Evolutionary conservation across 1,284 basidiomycete genomes (phyloP).

Genomic region (Phylloporus sp.): DNA sequence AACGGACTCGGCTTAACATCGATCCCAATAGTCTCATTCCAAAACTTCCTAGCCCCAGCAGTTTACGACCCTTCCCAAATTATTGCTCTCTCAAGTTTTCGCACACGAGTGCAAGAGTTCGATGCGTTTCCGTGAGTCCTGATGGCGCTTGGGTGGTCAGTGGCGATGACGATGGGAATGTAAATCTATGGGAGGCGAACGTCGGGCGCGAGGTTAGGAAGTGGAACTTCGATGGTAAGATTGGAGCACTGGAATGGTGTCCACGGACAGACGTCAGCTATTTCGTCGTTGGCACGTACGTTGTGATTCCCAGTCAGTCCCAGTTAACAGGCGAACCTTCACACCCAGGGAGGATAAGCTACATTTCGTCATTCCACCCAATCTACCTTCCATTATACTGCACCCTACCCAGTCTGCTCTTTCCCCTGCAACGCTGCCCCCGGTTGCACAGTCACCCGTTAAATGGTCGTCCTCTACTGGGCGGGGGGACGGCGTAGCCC

Average conservation of each 20-base stretch:
- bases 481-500: conserved; percentile 54
- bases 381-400: conserved; percentile 62
- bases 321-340: conserved; percentile 18
- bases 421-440: conserved; percentile 64
- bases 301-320: conserved; percentile 26
- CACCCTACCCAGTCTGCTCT: conserved; percentile 69
- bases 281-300: conserved; percentile 84
- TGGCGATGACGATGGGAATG: conserved; percentile 89
- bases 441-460: conserved; percentile 62
- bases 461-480: conserved; percentile 64
- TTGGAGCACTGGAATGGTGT: conserved; percentile 93
- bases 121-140: conserved; percentile 84
- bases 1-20: conserved; percentile 86
- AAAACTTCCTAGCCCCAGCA: conserved; percentile 93
- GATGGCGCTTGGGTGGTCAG: conserved; percentile 92
- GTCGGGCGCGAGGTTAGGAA: conserved; percentile 90
- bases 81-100: conserved; percentile 77
- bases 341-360: conserved; percentile 73
- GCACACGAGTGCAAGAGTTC: conserved; percentile 74
- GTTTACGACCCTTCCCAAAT: conserved; percentile 94
- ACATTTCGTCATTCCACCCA: conserved; percentile 83
- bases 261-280: conserved; percentile 85
- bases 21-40: conserved; percentile 93
- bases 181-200: conserved; percentile 93
- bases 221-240: conserved; percentile 84